Conservation (phyloP, 2,329 filamentous ascomycete species). For the Xylaria multiplex region DNA sequence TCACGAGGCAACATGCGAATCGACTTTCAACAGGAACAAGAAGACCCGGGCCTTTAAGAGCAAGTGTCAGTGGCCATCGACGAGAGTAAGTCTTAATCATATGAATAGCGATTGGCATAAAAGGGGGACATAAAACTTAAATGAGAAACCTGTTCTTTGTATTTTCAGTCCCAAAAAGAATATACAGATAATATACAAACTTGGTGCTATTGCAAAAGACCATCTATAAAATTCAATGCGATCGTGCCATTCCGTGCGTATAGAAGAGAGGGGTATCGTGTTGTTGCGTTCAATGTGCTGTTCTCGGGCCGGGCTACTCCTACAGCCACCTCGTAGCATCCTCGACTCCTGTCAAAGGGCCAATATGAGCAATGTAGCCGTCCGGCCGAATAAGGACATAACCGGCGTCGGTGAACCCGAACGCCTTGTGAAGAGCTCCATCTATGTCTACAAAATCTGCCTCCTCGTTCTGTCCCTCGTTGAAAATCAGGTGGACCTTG, state of each 20-base stretch:
- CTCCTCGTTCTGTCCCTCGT: slow-evolving; percentile 21
- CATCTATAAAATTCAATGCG: not conserved
- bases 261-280: slow-evolving; percentile 30
- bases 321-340: slow-evolving; percentile 37
- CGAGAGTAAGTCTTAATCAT: too few species aligned
- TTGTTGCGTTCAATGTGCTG: not conserved
- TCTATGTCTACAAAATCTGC: slow-evolving; percentile 41
- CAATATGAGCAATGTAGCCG: slow-evolving; percentile 46
- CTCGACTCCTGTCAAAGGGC: slow-evolving; percentile 36
- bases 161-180: too few species aligned
- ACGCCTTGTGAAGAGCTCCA: slow-evolving; percentile 40
- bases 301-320: not conserved
- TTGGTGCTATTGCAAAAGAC: not conserved
- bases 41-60: too few species aligned
- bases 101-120: too few species aligned
- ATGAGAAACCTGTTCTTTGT: too few species aligned
- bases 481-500: slow-evolving; percentile 41
- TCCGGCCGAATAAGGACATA: slow-evolving; percentile 47
- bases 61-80: too few species aligned
- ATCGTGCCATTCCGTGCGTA: too few species aligned
- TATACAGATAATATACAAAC: slow-evolving; percentile 6
- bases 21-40: too few species aligned
- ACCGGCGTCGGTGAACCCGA: slow-evolving; percentile 41
- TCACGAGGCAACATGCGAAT: too few species aligned
- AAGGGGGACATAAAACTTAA: too few species aligned